Evolutionary conservation across 2,329 filamentous ascomycete species (phyloP).

Genomic region (Lachnellula occidentalis): DNA sequence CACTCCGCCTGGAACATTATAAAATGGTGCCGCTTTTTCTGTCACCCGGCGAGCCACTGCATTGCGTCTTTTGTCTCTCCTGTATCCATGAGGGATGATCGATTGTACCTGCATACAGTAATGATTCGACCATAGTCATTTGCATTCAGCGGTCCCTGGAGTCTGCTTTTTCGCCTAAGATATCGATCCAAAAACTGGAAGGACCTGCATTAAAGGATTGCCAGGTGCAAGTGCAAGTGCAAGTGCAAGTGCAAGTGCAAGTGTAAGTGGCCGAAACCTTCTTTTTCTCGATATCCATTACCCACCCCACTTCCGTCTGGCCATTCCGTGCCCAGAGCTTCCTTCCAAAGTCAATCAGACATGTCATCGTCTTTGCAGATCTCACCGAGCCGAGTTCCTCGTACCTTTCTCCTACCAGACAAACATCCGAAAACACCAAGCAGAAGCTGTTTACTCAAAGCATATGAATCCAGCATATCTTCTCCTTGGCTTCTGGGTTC

Average conservation of each 20-base stretch:
- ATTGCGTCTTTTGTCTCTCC: not conserved
- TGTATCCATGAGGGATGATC: not conserved
- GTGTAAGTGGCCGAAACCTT: too few relatives aligned
- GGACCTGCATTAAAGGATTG: constrained; percentile 2
- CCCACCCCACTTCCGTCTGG: not conserved
- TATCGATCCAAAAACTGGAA: constrained; percentile 1
- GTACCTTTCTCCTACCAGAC: not conserved
- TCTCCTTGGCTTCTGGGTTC: not conserved
- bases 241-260: too few relatives aligned
- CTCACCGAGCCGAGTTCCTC: not conserved
- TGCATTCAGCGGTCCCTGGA: not conserved
- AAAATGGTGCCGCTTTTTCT: too few relatives aligned
- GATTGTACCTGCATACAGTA: constrained; percentile 6
- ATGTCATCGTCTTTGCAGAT: not conserved
- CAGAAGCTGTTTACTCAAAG: not conserved
- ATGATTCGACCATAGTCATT: not conserved
- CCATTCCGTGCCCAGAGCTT: not conserved
- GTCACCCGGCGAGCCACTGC: not conserved
- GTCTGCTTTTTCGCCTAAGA: not conserved
- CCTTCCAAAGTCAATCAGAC: constrained; percentile 1
- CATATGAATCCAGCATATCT: not conserved
- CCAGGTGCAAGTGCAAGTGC: not conserved
- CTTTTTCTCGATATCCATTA: not conserved
- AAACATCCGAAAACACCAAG: not conserved
- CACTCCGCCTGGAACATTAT: too few relatives aligned